A percentile compares a stretch with the other conserved stretches of the same genome.
Conservation (phyloP, 805 yeast genomes). For the Nakazawaea ernobii region DNA sequence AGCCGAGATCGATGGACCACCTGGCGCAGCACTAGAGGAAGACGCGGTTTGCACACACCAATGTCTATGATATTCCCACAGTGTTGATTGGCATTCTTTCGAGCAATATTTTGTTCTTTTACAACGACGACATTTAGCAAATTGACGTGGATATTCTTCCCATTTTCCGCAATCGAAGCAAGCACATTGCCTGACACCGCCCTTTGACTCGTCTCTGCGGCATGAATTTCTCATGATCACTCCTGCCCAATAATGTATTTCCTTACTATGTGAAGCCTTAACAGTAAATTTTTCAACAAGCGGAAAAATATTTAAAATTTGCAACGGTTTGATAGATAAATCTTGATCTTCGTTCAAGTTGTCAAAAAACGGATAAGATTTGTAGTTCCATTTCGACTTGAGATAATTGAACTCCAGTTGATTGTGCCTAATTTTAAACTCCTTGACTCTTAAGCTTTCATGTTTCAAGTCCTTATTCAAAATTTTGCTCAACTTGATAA, state of each 20-base stretch:
- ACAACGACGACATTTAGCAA: conserved; percentile 92
- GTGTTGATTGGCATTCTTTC: conserved; percentile 82
- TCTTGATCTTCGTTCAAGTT: conserved; percentile 26
- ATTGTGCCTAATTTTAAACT: conserved; percentile 17
- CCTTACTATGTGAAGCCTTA: conserved; percentile 57
- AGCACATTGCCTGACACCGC: conserved; percentile 94
- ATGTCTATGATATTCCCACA: conserved; percentile 90
- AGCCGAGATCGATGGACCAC: conserved; percentile 14
- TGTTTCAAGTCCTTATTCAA: conserved; percentile 11
- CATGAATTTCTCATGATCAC: conserved; percentile 97
- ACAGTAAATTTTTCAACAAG: conserved; percentile 87
- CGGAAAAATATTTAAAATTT: conserved; percentile 70
- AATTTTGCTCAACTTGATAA: conserved; percentile 11
- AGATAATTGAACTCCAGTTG: conserved; percentile 17
- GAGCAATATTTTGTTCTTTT: conserved; percentile 94
- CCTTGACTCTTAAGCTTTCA: conserved; percentile 19
- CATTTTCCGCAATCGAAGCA: conserved; percentile 89
- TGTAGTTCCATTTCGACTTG: conserved; percentile 37
- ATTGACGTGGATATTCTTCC: conserved; percentile 87
- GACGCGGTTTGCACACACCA: conserved; percentile 69
- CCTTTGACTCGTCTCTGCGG: conserved; percentile 78
- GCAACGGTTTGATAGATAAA: conserved; percentile 37
- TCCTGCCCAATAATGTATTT: conserved; percentile 93
- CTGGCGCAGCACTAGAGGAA: conserved; percentile 18
- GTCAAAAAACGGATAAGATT: conserved; percentile 23